Base-by-base conservation (phyloP, 2,329 filamentous ascomycete genomes). In the Torrubiella hemipterigena region DNA sequence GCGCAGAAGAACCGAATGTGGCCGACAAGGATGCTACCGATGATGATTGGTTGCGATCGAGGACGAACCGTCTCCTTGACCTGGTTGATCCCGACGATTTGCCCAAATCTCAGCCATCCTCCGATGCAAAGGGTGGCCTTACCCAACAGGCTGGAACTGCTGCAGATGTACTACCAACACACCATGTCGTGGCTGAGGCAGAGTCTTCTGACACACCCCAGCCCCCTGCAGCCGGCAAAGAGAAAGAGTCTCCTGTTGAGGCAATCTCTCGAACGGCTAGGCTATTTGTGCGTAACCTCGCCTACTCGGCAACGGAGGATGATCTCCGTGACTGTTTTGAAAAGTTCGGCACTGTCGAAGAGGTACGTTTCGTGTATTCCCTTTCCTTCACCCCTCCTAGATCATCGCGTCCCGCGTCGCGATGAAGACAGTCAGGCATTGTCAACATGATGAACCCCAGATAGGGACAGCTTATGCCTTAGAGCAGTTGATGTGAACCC, bases 391-490 rank as follows among this genome's bases (percentile, higher is more conserved):
- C n/a, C n/a, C n/a, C n/a, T n/a, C n/a, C n/a, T n/a, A n/a, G n/a
- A n/a, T n/a, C n/a, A n/a, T n/a, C n/a, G n/a, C n/a, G n/a, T n/a
- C n/a, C n/a, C n/a, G n/a, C n/a, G n/a, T n/a, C 7, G 23, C 24
- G 9, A 14, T 28, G 9, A 33, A 29, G 34, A 36, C 30, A 35
- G 27, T 34, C 39, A 27, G 41, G 42, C n/a, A n/a, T n/a, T n/a
- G n/a, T n/a, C 67, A 65, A 62, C 58, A 72, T 89, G 91, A 96
- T 96, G 89, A 96, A 84, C 65, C 74, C 82, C 81, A 81, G 91
- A 96, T 96, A 96, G 91, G 91, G 91, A 96, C 91, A 96, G 77
- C 89, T 86, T 82, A 95, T 89, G 81, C 81, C 67, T 48, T 55
- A 58, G 51, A 63, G 84, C 82, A 85, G 67, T 67, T 96, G 87